A percentile compares a stretch with the other conserved stretches of the same genome.
phyloP scores from a whole-genome alignment of 1,139 yeast genomes.

The Kodamaea ohmeri region DNA sequence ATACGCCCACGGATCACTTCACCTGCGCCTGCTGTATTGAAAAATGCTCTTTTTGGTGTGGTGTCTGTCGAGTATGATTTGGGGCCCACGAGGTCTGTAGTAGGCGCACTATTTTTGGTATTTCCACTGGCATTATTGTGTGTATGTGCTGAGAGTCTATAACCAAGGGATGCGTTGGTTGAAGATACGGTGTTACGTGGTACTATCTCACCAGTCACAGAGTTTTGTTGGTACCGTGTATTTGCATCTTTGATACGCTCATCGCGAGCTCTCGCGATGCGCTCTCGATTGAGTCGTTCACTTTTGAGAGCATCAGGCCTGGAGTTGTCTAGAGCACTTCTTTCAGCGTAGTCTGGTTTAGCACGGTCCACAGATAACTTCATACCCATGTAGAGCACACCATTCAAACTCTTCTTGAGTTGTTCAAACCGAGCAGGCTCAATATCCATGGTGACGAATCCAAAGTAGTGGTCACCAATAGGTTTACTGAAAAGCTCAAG shows the following conservation, averaged over 20 bases:
- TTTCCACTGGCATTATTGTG: conserved; percentile 32
- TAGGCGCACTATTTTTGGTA: conserved; percentile 37
- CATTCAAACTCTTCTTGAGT: conserved; percentile 59
- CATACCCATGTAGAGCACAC: conserved; percentile 72
- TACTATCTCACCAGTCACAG: conserved; percentile 20
- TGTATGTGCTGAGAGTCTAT: conserved; percentile 35
- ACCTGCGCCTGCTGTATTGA: conserved; percentile 28
- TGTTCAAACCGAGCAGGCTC: conserved; percentile 42
- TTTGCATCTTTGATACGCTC: conserved; percentile 42
- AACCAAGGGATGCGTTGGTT: conserved; percentile 25
- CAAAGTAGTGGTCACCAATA: conserved; percentile 55
- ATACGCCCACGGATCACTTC: conserved; percentile 60
- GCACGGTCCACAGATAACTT: conserved; percentile 55
- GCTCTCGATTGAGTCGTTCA: conserved; percentile 28
- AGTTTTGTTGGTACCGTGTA: conserved; percentile 29
- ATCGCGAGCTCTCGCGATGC: conserved; percentile 41
- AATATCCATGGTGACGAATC: conserved; percentile 59
- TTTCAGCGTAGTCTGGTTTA: conserved; percentile 31
- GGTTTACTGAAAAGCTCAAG: conserved; percentile 53
- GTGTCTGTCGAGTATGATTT: conserved; percentile 36
- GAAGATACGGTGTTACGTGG: conserved; percentile 13
- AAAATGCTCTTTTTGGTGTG: conserved; percentile 10
- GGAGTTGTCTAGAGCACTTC: conserved; percentile 43
- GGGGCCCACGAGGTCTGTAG: conserved; percentile 29
- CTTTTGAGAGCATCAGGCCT: conserved; percentile 35